These are phyloP conservation scores for Exophiala sp. DNA, from an alignment of 2,329 filamentous ascomycete genomes.

Conservation along the genomic window DNA sequence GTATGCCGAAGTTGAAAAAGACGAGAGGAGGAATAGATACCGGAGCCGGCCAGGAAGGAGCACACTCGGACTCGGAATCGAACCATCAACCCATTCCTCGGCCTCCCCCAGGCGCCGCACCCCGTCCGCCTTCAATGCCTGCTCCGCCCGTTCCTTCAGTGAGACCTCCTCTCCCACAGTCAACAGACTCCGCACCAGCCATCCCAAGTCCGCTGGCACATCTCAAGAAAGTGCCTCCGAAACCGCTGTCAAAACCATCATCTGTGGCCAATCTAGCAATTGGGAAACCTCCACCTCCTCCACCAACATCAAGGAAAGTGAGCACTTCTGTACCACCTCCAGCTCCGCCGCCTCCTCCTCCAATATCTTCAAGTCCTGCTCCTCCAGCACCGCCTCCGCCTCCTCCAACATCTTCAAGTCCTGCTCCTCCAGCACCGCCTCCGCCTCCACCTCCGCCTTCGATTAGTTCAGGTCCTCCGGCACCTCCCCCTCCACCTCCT, in stretches of 20 bases:
- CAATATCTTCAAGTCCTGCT: conserved; percentile 39
- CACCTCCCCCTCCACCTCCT: conserved; percentile 42
- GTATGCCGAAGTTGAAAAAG: conserved; percentile 93
- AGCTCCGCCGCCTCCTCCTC: conserved; percentile 41
- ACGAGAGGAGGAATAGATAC: conserved; percentile 76
- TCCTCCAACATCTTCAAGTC: conserved; percentile 32
- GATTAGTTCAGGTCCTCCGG: conserved; percentile 40
- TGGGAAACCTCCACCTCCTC: conserved; percentile 50
- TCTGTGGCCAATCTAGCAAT: conserved; percentile 55
- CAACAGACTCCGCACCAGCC: conserved; percentile 45
- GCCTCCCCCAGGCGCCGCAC: conserved; percentile 48
- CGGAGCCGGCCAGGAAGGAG: conserved; percentile 62
- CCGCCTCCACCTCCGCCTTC: conserved; percentile 49
- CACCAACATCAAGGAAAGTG: conserved; percentile 50
- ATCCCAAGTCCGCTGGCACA: conserved; percentile 51
- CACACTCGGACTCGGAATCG: conserved; percentile 77
- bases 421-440: conserved; percentile 32
- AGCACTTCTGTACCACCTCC: conserved; percentile 42
- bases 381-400: conserved; percentile 40
- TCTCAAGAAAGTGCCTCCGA: conserved; percentile 53
- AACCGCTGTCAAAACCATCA: conserved; percentile 50
- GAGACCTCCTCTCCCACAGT: conserved; percentile 43
- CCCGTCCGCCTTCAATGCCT: conserved; percentile 37
- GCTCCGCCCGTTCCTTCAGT: conserved; percentile 55
- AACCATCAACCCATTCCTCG: conserved; percentile 47